Evolutionary conservation across 164 flowering plant species (phyloP).

Genomic region (Litsea cubeba): DNA sequence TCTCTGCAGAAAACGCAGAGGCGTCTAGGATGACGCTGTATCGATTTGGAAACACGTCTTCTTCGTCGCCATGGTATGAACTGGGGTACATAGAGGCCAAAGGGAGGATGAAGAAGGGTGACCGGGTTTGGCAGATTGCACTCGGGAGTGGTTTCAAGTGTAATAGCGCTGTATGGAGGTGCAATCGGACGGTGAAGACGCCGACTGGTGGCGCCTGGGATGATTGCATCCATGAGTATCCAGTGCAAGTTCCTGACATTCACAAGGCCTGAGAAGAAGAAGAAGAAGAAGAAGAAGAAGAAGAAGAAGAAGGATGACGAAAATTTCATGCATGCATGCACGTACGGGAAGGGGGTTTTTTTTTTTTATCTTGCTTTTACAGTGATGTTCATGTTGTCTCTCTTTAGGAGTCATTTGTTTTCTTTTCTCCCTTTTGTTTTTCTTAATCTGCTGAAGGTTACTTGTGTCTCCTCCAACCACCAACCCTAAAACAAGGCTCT

Average conservation of each 20-base stretch:
- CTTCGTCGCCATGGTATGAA: constrained; percentile 38
- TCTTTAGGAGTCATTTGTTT: not conserved
- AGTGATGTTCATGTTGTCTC: not conserved
- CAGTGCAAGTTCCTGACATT: constrained; percentile 11
- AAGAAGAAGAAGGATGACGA: not conserved
- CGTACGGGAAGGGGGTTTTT: not conserved
- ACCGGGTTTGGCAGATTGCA: constrained; percentile 32
- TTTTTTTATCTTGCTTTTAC: not conserved
- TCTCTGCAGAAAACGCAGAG: constrained; percentile 30
- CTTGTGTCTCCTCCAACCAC: no score
- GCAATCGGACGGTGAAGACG: constrained; percentile 6
- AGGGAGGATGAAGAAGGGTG: constrained; percentile 32
- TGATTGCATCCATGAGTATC: constrained; percentile 11
- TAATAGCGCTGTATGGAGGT: constrained; percentile 29
- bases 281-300: no score
- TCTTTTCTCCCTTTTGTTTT: not conserved
- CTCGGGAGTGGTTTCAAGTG: constrained; percentile 36
- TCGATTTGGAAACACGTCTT: constrained; percentile 37
- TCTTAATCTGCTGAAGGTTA: no score
- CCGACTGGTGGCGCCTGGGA: constrained; percentile 19
- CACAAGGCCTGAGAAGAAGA: not conserved
- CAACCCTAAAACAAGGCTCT: no score
- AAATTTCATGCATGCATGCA: not conserved
- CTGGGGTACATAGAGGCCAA: constrained; percentile 31
- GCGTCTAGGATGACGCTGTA: constrained; percentile 39